Evolutionary conservation across 148 eudicot species (phyloP).

Genomic region (Rhododendron ferrugineum): DNA sequence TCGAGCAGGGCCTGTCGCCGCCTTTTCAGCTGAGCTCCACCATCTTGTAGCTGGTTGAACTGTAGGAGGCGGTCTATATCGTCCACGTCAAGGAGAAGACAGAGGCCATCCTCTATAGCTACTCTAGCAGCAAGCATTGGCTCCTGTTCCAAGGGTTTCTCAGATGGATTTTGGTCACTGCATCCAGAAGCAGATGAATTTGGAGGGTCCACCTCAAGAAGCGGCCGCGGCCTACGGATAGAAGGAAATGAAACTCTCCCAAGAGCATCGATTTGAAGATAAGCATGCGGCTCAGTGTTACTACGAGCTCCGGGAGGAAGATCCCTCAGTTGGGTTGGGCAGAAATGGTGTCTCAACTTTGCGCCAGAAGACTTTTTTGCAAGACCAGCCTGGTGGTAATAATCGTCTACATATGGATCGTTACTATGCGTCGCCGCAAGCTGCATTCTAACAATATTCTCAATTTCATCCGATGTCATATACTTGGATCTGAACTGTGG

Average conservation of each 20-base stretch:
- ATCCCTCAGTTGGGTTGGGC: conserved; percentile 71
- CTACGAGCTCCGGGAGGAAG: conserved; percentile 49
- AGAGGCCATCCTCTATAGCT: conserved; percentile 71
- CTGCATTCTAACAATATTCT: conserved; percentile 79
- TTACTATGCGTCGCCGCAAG: conserved; percentile 84
- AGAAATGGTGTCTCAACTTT: conserved; percentile 70
- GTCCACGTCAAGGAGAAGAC: conserved; percentile 83
- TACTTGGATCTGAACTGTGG: conserved; percentile 77
- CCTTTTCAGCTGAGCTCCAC: conserved; percentile 50
- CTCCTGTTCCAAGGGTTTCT: conserved; percentile 85
- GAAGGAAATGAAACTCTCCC: conserved; percentile 83
- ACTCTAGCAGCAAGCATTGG: conserved; percentile 97
- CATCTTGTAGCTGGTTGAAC: conserved; percentile 71
- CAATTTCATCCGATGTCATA: conserved; percentile 80
- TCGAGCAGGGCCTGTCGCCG: conserved; percentile 66
- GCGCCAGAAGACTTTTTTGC: conserved; percentile 64
- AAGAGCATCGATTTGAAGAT: conserved; percentile 73
- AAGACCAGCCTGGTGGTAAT: conserved; percentile 88
- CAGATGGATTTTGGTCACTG: conserved; percentile 34
- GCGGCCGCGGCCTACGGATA: conserved; percentile 85
- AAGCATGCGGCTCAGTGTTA: conserved; percentile 71
- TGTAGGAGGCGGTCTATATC: conserved; percentile 77
- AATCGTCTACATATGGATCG: conserved; percentile 91
- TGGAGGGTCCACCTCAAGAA: conserved; percentile 80
- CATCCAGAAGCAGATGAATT: conserved; percentile 32